A percentile compares a stretch with the other conserved stretches of the same genome.
phyloP scores from a whole-genome alignment of 1,284 basidiomycete species.

The Pseudomicrostroma phylloplanum region DNA sequence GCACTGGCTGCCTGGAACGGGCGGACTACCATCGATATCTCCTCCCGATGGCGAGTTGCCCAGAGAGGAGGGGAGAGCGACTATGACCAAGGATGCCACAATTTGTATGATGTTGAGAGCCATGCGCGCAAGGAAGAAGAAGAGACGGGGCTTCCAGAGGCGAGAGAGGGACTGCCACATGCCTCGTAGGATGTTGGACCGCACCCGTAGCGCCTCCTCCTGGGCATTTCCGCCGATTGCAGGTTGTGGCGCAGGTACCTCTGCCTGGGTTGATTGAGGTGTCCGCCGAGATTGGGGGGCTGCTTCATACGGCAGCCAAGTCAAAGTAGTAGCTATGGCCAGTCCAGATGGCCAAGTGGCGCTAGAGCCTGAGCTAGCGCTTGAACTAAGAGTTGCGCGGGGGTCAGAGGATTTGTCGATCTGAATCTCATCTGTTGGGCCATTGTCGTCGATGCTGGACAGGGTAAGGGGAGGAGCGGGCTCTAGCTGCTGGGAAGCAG shows the following conservation, averaged over 20 bases:
- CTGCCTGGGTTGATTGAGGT: background rate
- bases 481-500: too few species aligned
- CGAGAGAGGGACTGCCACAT: background rate
- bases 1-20: constrained; percentile 20
- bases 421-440: background rate
- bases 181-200: background rate
- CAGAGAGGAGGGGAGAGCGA: constrained; percentile 15
- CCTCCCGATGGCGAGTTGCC: constrained; percentile 13
- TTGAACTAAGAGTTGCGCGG: background rate
- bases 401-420: background rate
- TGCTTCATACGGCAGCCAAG: background rate
- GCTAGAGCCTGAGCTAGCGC: background rate
- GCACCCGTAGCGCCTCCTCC: background rate
- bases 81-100: constrained; percentile 12
- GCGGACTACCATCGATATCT: background rate
- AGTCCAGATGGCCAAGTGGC: background rate
- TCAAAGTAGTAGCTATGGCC: background rate
- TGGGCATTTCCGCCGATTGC: background rate
- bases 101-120: constrained; percentile 6
- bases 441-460: background rate
- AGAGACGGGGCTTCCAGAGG: background rate
- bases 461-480: background rate
- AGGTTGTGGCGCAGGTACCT: background rate
- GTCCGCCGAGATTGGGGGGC: background rate
- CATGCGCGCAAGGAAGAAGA: background rate